Evolutionary conservation across 2,329 filamentous ascomycete genomes (phyloP).

Genomic region (Acrocalymma vagum): DNA sequence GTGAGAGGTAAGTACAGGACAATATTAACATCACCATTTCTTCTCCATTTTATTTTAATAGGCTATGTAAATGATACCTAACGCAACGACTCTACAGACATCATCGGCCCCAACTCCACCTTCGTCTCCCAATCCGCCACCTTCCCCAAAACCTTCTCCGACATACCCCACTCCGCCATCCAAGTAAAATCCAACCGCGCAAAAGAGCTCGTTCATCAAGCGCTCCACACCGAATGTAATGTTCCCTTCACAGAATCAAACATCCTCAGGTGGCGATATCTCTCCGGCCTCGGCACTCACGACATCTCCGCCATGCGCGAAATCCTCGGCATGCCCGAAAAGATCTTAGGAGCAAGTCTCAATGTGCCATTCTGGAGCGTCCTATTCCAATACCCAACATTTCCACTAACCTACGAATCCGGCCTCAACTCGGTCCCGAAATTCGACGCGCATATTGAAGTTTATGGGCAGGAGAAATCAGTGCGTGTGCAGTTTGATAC

Average conservation of each 20-base stretch:
- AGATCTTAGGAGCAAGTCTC: slow-evolving; percentile 43
- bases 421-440: slow-evolving; percentile 62
- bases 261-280: slow-evolving; percentile 49
- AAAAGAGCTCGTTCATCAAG: neutral
- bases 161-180: slow-evolving; percentile 2
- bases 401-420: slow-evolving; percentile 65
- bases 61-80: slow-evolving; percentile 44
- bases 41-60: too few species aligned
- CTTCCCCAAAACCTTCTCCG: slow-evolving; percentile 54
- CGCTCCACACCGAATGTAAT: slow-evolving; percentile 3
- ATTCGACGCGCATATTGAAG: slow-evolving; percentile 62
- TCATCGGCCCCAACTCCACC: slow-evolving; percentile 62
- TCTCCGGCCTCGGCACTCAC: slow-evolving; percentile 61
- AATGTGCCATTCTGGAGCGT: slow-evolving; percentile 12
- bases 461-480: slow-evolving; percentile 64
- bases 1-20: slow-evolving; percentile 61
- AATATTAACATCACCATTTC: too few species aligned
- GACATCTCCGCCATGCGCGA: slow-evolving; percentile 65
- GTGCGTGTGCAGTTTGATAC: slow-evolving; percentile 65
- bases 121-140: slow-evolving; percentile 61
- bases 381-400: slow-evolving; percentile 38
- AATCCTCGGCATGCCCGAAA: slow-evolving; percentile 52
- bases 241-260: slow-evolving; percentile 24
- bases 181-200: neutral
- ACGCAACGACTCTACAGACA: slow-evolving; percentile 53